Evolutionary conservation across 1,139 yeast genomes (phyloP), one percentile per base, ranked within the genome.

Genomic region (Taphrina populina): DNA sequence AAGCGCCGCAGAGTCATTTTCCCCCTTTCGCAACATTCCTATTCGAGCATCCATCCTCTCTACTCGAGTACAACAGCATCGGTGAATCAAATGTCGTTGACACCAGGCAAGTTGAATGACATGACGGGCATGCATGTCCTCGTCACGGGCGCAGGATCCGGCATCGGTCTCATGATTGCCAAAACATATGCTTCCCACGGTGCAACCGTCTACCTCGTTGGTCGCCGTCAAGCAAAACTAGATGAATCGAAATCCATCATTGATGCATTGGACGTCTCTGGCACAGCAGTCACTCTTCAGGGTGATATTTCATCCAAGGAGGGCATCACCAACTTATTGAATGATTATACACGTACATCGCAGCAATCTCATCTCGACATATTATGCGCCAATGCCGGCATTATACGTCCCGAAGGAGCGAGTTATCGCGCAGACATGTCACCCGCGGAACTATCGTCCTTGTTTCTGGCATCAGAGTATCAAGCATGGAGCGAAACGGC

Each of bases 101-200:
- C 49, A n/a, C 19, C 44, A 15, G 8, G 8, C 15, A 33, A 27
- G 30, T 17, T 62, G 27, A 60, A 57, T 40, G 54, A 55, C 43
- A 61, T 62, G 43, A 51, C 58, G 13, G 64, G 62, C 17, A 49
- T 55, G 30, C 56, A 57, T 21, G 58, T 37, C 45, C 61, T 60
- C 47, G 52, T 62, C 34, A 62, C 64, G 10, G 64, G 64, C 36
- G 64, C 64, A n/a, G 64, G 63, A 8, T 60, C 64, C 10, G 64
- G 64, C 17, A 56, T 62, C 36, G 64, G 64, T 10, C 59, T 60
- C 17, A 60, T 59, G 62, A 61, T 62, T 58, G 60, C 64, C 11
- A 56, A 58, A 10, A 62, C 62, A 4, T 56, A 60, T 29, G 63
- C 52, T 34, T 47, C 60, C 34, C 60, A 61, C 37, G 64, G 64